Base-by-base conservation (phyloP, 2,329 filamentous ascomycete genomes). In the Penicillium occitanis region DNA sequence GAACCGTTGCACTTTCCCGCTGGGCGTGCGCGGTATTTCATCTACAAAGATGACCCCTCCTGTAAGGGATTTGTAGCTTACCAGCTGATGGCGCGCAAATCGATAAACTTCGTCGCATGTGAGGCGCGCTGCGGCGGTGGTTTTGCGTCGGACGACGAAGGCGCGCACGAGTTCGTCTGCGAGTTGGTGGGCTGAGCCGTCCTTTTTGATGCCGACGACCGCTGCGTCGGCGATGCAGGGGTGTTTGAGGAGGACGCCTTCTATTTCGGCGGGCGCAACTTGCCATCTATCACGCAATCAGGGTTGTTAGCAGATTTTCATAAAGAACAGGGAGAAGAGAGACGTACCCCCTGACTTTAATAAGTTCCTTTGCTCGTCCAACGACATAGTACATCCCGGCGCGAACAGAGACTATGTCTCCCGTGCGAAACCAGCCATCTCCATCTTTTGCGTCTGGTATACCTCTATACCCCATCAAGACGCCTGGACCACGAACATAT, bases 1-100 rank as follows among this genome's bases (percentile, higher is more conserved):
- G 72, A 77, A 78, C 7, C 79, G 74, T 66, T 81, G 75, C 60
- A 85, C 83, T 73, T 85, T 85, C 14, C 83, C 83, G 66, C 81
- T 83, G 0, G 81, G 74, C 2, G 81, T 81, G 57, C 81, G 80
- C 4, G 83, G 83, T 40, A 85, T 82, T 33, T 79, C 73, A 53
- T 83, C 78, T 14, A 84, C 78, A 63, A 84, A 84, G 25, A 80
- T 70, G 8, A 85, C 77, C 0, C 81, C 82, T 5, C 80, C 80
- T 8, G 81, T 81, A 0, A 84, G 70, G 2, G 76, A 74, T 68
- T 85, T 85, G 73, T 84, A 85, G 62, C 78, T 80, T 7, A 81
- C 81, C 28, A 85, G 73, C 55, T 77, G 77, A 1, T 69, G 66
- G 13, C 75, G 73, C 13, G 80, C 72, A 67, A 79, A 82, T 11